These are phyloP conservation scores for Leptographium procerum DNA, from an alignment of 2,329 filamentous ascomycete species.

Conservation along the genomic window DNA sequence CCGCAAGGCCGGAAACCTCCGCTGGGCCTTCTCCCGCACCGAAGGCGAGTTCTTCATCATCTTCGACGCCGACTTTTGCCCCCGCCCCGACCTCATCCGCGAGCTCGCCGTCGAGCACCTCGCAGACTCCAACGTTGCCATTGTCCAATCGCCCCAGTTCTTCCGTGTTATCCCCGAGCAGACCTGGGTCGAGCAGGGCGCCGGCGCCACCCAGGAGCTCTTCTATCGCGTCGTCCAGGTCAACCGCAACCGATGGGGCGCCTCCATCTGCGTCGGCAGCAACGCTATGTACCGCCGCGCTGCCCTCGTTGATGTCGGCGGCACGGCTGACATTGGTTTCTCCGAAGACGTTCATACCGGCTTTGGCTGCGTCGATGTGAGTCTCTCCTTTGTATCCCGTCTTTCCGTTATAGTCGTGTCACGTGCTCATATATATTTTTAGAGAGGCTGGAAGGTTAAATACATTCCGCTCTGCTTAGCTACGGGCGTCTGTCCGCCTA, in stretches of 20 bases:
- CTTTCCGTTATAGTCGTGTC: neutral
- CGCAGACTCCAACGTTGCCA: constrained; percentile 1
- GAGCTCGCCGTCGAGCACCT: constrained; percentile 2
- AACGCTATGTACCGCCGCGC: constrained; percentile 5
- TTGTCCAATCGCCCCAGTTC: constrained; percentile 6
- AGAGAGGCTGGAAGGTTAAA: constrained; percentile 3
- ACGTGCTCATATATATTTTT: neutral
- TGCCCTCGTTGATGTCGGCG: constrained; percentile 3
- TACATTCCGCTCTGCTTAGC: constrained; percentile 3
- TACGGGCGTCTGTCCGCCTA: constrained; percentile 4
- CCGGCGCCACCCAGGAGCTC: constrained; percentile 6
- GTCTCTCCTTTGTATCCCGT: neutral
- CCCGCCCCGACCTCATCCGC: constrained; percentile 2
- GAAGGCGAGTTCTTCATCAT: constrained; percentile 3
- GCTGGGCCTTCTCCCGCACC: constrained; percentile 5
- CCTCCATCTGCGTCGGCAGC: constrained; percentile 6
- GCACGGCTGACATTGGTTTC: constrained; percentile 6
- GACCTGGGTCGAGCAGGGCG: constrained; percentile 7
- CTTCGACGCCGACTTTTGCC: constrained; percentile 7
- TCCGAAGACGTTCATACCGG: constrained; percentile 6
- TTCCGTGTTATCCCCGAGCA: constrained; percentile 3
- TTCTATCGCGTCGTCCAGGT: constrained; percentile 7
- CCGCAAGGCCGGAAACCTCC: constrained; percentile 4
- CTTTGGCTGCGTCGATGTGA: neutral
- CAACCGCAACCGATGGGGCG: constrained; percentile 6